These are phyloP conservation scores for Verticillium nubilum DNA, from an alignment of 2,329 filamentous ascomycete species.

Conservation along the genomic window DNA sequence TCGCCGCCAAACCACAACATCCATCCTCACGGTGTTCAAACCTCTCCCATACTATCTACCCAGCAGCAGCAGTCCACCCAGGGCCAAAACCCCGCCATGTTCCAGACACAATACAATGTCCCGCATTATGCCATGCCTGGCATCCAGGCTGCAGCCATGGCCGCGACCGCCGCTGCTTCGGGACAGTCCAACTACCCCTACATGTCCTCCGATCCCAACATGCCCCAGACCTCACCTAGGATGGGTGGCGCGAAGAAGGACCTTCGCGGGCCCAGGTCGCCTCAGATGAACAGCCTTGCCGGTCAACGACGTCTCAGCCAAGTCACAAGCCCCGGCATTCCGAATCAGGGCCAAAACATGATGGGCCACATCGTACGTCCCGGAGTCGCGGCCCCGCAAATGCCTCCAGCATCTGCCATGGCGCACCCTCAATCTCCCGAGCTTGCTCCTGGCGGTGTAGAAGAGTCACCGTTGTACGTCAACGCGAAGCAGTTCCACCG, in stretches of 20 bases:
- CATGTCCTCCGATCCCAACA: conserved; percentile 64
- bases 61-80: conserved; percentile 69
- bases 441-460: conserved; percentile 63
- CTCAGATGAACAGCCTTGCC: conserved; percentile 59
- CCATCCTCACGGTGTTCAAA: conserved; percentile 62
- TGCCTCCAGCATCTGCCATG: conserved; percentile 58
- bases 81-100: conserved; percentile 68
- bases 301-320: conserved; percentile 67
- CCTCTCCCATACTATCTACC: conserved; percentile 74
- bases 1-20: conserved; percentile 68
- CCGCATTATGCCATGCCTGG: conserved; percentile 76
- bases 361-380: conserved; percentile 61
- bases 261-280: conserved; percentile 67
- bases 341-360: conserved; percentile 63
- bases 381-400: conserved; percentile 51
- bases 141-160: conserved; percentile 89
- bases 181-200: conserved; percentile 67
- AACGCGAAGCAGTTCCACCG: conserved; percentile 99
- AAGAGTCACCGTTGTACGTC: conserved; percentile 94
- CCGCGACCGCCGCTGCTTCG: conserved; percentile 82
- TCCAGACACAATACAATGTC: conserved; percentile 72
- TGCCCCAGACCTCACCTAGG: conserved; percentile 68
- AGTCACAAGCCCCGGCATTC: conserved; percentile 68
- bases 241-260: conserved; percentile 72
- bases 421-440: conserved; percentile 73